A percentile compares a stretch with the other conserved stretches of the same genome.
These are phyloP conservation scores for Ophiostoma angusticollis DNA, from an alignment of 2,329 filamentous ascomycete genomes.

Conservation along the genomic window DNA sequence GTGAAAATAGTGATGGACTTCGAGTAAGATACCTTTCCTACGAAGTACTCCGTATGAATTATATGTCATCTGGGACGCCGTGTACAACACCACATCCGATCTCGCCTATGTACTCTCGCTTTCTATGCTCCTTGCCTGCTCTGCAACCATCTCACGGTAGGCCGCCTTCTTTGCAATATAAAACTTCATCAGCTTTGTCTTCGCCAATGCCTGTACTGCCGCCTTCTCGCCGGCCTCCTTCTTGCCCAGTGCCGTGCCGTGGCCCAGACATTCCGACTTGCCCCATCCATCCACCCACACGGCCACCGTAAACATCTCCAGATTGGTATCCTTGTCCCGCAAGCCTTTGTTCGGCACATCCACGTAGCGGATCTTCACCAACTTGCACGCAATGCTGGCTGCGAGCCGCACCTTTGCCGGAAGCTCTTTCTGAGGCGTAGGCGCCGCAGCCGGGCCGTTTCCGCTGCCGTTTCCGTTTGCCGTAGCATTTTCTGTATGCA, in stretches of 20 bases:
- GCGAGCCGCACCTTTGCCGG: conserved; percentile 40
- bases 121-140: no score
- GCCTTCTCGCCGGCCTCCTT: conserved; percentile 57
- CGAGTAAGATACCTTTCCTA: no score
- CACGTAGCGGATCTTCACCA: conserved; percentile 48
- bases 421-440: no score
- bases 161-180: conserved; percentile 36
- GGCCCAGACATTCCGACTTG: conserved; percentile 47
- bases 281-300: conserved; percentile 58
- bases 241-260: conserved; percentile 52
- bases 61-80: no score
- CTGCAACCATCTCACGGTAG: no score
- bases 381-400: conserved; percentile 39
- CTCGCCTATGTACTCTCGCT: no score
- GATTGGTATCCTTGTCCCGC: conserved; percentile 39
- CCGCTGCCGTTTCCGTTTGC: neutral
- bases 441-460: no score
- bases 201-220: conserved; percentile 48
- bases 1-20: no score
- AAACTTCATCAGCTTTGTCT: conserved; percentile 49
- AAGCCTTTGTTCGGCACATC: conserved; percentile 39
- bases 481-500: neutral
- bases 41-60: no score
- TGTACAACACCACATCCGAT: no score
- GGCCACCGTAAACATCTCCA: conserved; percentile 49